These are phyloP conservation scores for Tripterygium wilfordii DNA, from an alignment of 177 flowering plant genomes.

Conservation along the genomic window DNA sequence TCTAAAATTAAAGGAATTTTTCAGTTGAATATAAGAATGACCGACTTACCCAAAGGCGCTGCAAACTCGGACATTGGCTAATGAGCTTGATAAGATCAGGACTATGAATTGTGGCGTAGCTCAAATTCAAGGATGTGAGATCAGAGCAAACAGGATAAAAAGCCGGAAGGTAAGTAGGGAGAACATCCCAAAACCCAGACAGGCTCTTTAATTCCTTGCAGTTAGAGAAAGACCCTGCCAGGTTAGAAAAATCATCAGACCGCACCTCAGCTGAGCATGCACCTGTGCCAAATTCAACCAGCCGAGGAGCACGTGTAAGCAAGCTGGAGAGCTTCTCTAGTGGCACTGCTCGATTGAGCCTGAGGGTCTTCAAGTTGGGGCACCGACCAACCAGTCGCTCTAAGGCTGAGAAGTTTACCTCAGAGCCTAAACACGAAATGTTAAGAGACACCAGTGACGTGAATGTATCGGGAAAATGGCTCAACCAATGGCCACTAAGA, in stretches of 20 bases:
- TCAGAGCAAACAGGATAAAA: conserved; percentile 59
- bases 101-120: conserved; percentile 65
- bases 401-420: conserved; percentile 64
- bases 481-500: conserved; percentile 77
- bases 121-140: conserved; percentile 71
- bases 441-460: conserved; percentile 78
- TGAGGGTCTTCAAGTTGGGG: conserved; percentile 65
- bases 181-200: conserved; percentile 89
- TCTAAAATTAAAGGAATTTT: background rate
- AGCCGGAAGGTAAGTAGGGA: conserved; percentile 67
- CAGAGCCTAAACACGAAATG: conserved; percentile 63
- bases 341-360: conserved; percentile 75
- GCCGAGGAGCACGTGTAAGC: conserved; percentile 63
- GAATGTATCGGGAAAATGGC: conserved; percentile 67
- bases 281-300: conserved; percentile 84
- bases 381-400: conserved; percentile 79
- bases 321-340: conserved; percentile 65
- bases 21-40: background rate
- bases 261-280: conserved; percentile 52
- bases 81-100: conserved; percentile 66
- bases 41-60: conserved; percentile 61
- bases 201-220: conserved; percentile 69
- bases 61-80: conserved; percentile 64
- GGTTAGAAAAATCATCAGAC: conserved; percentile 52
- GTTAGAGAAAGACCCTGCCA: conserved; percentile 51